Conservation (phyloP, 768 basidiomycete genomes). For the Nidularia pulvinata region DNA sequence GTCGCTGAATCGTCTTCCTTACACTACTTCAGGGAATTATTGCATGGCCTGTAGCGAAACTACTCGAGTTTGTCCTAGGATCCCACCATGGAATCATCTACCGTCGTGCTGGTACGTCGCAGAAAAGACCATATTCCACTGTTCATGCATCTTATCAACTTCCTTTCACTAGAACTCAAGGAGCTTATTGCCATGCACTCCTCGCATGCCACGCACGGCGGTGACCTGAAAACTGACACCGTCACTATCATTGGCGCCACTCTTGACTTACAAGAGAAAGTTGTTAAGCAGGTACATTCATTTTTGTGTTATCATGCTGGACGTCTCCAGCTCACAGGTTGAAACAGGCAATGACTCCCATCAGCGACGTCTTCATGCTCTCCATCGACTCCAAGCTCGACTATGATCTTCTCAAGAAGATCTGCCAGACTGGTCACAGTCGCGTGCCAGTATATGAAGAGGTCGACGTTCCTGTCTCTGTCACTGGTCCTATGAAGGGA, state of each 20-base stretch:
- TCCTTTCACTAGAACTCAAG: conserved; percentile 61
- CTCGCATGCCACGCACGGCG: conserved; percentile 69
- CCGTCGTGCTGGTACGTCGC: conserved; percentile 53
- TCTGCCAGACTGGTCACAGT: conserved; percentile 80
- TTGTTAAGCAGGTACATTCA: conserved; percentile 58
- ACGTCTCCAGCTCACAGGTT: background rate
- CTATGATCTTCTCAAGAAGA: conserved; percentile 73
- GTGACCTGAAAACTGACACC: conserved; percentile 85
- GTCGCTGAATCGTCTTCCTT: too few relatives aligned
- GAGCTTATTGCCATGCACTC: conserved; percentile 92
- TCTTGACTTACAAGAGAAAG: conserved; percentile 87
- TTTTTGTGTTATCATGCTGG: background rate
- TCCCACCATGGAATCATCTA: conserved; percentile 92
- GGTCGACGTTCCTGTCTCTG: conserved; percentile 55
- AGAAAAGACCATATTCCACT: too few relatives aligned
- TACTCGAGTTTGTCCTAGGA: conserved; percentile 78
- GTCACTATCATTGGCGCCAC: conserved; percentile 91
- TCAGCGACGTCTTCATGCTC: conserved; percentile 82
- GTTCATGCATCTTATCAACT: background rate
- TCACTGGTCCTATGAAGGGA: conserved; percentile 10
- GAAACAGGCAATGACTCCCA: conserved; percentile 77
- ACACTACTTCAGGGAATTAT: conserved; percentile 53
- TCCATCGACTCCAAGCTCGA: conserved; percentile 84
- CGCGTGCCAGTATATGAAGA: conserved; percentile 85
- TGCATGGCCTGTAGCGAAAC: conserved; percentile 85